These are phyloP conservation scores for Dacryopinax primogenitus DNA, from an alignment of 768 basidiomycete species.

Conservation along the genomic window DNA sequence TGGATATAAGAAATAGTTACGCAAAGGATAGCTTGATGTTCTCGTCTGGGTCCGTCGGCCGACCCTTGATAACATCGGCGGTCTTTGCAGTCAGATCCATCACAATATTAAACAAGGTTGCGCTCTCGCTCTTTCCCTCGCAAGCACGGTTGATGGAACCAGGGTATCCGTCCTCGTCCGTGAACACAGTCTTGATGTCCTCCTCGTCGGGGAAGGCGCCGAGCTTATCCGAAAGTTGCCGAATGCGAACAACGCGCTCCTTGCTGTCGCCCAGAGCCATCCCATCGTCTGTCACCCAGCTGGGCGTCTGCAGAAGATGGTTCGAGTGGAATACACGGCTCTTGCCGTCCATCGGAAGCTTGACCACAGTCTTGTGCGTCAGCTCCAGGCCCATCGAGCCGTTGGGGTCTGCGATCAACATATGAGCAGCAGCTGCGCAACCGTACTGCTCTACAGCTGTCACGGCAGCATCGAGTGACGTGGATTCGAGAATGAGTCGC, in stretches of 20 bases:
- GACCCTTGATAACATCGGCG: not conserved
- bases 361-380: constrained; percentile 23
- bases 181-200: constrained; percentile 22
- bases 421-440: constrained; percentile 28
- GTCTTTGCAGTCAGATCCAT: constrained; percentile 22
- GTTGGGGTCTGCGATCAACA: constrained; percentile 26
- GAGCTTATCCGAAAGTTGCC: constrained; percentile 21
- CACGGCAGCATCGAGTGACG: constrained; percentile 23
- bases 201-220: constrained; percentile 14
- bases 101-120: constrained; percentile 30
- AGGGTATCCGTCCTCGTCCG: constrained; percentile 25
- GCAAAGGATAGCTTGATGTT: not conserved
- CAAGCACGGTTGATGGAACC: constrained; percentile 26
- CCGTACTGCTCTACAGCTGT: constrained; percentile 22
- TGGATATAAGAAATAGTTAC: not conserved
- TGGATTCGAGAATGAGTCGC: constrained; percentile 26
- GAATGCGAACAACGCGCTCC: constrained; percentile 23
- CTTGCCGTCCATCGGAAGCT: constrained; percentile 22
- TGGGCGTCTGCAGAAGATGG: constrained; percentile 26
- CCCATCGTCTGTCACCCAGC: constrained; percentile 24
- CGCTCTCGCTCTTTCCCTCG: constrained; percentile 20
- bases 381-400: constrained; percentile 27
- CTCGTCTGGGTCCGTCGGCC: not conserved
- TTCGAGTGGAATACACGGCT: constrained; percentile 29
- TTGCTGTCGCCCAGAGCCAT: constrained; percentile 27